Evolutionary conservation across 768 basidiomycete genomes (phyloP), one percentile per base, ranked within the genome.

Genomic region (Albatrellus ellisii): DNA sequence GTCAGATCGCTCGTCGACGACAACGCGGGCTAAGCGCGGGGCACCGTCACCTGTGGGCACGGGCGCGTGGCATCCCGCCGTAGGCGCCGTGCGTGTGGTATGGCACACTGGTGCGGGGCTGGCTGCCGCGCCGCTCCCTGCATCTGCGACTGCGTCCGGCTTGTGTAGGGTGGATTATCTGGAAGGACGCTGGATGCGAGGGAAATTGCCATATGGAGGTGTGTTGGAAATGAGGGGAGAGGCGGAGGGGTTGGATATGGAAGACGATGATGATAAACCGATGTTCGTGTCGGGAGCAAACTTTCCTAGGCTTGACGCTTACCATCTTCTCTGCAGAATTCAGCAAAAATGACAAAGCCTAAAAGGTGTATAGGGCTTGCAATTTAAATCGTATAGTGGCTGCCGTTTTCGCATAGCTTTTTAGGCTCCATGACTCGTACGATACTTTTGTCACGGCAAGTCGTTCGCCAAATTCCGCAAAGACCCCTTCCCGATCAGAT

Each of bases 91-190:
- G 41, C 74, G 80, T 2, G 82, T 83, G 0, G 65, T 63, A 2
- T 98, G 94, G 94, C 85, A 95, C 58, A 69, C 65, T 36, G 75
- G 72, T 2, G 77, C 77, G 35, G 89, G 89, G 1, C 65, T 87
- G 1, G 69, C 52, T 15, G 65, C 60, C 15, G 72, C 67, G 38
- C 69, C 61, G 15, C 51, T 89, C 48, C 59, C 92, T 15, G 90
- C 83, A 2, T 82, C 81, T 14, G 83, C 77, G 0, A 87, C 83
- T 10, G 88, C 77, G 4, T 79, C 81, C 7, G 95, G 92, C 1
- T 61, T 98, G 15, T 90, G 84, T 51, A 65, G 94, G 37, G 69
- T 98, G 8, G 92, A 99, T 51, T 74, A 77, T 53, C 54, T 92
- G 12, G 60, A 69, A 52, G 89, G 90, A n/a, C 62, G 77, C 45